Percentiles rank a stretch among this genome's conserved stretches.
Evolutionary conservation across 306 rosid species (phyloP).

Genomic region (Rosa multiflora): DNA sequence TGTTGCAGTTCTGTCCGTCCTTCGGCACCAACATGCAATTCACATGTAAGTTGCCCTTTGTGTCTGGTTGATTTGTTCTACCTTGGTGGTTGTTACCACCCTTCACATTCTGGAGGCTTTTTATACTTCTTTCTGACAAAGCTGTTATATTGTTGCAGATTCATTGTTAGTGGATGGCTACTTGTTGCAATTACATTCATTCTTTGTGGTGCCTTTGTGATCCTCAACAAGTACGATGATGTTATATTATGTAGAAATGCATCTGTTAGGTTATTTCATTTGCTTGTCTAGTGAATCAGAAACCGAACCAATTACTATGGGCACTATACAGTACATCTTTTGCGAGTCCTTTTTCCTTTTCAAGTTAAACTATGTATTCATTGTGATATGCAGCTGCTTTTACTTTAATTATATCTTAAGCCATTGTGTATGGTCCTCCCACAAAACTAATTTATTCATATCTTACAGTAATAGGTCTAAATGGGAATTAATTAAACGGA

Average conservation of each 20-base stretch:
- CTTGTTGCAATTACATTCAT: conserved; percentile 81
- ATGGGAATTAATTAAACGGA: too few species aligned
- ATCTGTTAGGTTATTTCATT: too few species aligned
- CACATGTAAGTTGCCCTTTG: conserved; percentile 61
- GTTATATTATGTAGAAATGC: too few species aligned
- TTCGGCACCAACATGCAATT: conserved; percentile 84
- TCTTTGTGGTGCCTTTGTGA: conserved; percentile 85
- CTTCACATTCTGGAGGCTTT: neutral
- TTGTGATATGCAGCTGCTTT: too few species aligned
- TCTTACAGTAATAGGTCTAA: neutral
- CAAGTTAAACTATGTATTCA: too few species aligned
- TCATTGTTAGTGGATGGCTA: conserved; percentile 89
- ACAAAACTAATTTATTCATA: neutral
- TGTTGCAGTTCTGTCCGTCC: conserved; percentile 70
- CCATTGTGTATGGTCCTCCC: too few species aligned
- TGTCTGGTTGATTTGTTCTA: neutral
- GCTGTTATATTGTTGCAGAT: conserved; percentile 57
- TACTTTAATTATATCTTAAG: too few species aligned
- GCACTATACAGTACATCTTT: too few species aligned
- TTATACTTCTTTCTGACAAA: conserved; percentile 26
- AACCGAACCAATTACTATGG: too few species aligned
- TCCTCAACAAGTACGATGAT: conserved; percentile 75
- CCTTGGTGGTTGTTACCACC: conserved; percentile 1
- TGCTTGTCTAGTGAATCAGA: too few species aligned
- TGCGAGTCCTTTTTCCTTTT: too few species aligned